Evolutionary conservation across 768 basidiomycete genomes (phyloP), one percentile per base, ranked within the genome.

Genomic region (Paxillus rubicundulus): DNA sequence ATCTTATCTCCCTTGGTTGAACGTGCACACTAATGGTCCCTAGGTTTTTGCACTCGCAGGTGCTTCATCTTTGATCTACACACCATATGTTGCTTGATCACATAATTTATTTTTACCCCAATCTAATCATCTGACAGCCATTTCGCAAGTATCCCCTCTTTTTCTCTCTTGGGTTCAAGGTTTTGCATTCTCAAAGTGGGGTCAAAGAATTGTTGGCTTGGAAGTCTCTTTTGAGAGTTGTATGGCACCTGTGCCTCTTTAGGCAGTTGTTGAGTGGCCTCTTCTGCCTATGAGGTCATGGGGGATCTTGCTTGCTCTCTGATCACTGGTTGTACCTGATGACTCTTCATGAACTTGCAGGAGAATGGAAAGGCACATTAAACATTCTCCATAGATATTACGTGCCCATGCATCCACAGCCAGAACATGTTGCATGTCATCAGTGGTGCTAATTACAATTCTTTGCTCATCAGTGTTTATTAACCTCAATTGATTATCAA

Each of bases 321-420:
- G 1, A 5, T 38, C 37, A 30, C 30, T 44, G 43, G 61, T 50
- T 61, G 56, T 67, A 64, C 59, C 59, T 61, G 55, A 54, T 57
- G 37, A 39, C 40, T 40, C 30, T 21, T 52, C 54, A 55, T 49
- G 55, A 41, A 57, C 44, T 47, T 18, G 57, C 50, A 45, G 30
- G 33, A 32, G 50, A 52, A 33, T 43, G 52, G 56, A 50, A 48
- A 52, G 63, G 61, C 63, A 56, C 55, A 34, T 62, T 53, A 53
- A 34, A 40, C 63, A 58, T 54, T 43, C 44, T 50, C 50, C 53
- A 52, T 59, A 37, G 59, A 37, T 59, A 32, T 56, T 56, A 50
- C 52, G 56, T 44, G 38, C 30, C 62, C 62, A 51, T 51, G 45
- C 56, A 38, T 49, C 64, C 56, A 61, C 56, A 54, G 55, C 21